Evolutionary conservation across 1,284 basidiomycete species (phyloP).

Genomic region (Ceratobasidium sp.): DNA sequence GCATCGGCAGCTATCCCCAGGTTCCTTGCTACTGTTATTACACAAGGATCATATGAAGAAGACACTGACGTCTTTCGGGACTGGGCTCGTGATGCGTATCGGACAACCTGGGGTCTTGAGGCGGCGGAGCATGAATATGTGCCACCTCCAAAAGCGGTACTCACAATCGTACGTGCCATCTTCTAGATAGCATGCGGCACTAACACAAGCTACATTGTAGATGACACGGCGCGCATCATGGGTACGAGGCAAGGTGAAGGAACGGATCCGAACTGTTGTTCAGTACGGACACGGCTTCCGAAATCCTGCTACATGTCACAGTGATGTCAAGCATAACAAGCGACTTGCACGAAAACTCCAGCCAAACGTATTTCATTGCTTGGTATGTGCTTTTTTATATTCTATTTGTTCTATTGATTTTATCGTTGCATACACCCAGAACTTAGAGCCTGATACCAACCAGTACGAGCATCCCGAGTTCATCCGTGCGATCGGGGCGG

Average conservation of each 20-base stretch:
- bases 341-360: slow-evolving; percentile 6
- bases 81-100: slow-evolving; percentile 15
- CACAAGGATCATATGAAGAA: slow-evolving; percentile 7
- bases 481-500: slow-evolving; percentile 18
- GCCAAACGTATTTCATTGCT: slow-evolving; percentile 6
- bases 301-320: neutral
- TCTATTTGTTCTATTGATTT: neutral
- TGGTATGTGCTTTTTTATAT: neutral
- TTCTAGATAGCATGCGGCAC: neutral
- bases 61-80: slow-evolving; percentile 1
- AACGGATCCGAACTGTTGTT: neutral
- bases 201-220: neutral
- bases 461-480: slow-evolving; percentile 24
- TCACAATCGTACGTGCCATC: neutral
- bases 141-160: slow-evolving; percentile 18
- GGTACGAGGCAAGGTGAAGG: slow-evolving; percentile 16
- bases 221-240: slow-evolving; percentile 27
- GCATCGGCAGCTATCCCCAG: slow-evolving; percentile 17
- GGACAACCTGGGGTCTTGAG: neutral
- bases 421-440: neutral
- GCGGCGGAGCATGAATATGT: slow-evolving; percentile 9
- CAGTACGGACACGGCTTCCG: slow-evolving; percentile 8
- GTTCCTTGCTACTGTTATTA: slow-evolving; percentile 17
- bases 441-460: neutral
- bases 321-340: slow-evolving; percentile 26